Conservation (phyloP, 176 grass and related monocot genomes). For the Carex kokanica region DNA sequence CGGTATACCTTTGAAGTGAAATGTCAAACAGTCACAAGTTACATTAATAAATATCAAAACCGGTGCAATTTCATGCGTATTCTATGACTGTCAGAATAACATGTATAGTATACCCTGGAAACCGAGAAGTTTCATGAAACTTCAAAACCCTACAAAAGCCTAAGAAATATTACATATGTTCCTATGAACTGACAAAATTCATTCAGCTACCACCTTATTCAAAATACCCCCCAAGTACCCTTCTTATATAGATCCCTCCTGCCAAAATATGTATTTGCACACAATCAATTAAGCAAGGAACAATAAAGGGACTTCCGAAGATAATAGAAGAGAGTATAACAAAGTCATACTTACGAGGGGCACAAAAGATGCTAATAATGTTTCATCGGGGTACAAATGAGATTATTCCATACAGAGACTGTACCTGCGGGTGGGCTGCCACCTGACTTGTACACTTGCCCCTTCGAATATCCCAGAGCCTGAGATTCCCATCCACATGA, state of each 20-base stretch:
- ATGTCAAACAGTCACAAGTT: neutral
- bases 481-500: constrained; percentile 88
- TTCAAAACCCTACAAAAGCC: neutral
- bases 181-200: neutral
- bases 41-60: neutral
- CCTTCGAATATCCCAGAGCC: constrained; percentile 63
- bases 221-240: neutral
- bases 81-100: neutral
- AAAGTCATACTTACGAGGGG: neutral
- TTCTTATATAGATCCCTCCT: neutral
- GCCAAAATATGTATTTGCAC: neutral
- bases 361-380: neutral
- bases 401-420: neutral
- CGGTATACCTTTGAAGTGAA: neutral
- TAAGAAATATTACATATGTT: neutral
- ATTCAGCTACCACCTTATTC: neutral
- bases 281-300: neutral
- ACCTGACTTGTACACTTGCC: constrained; percentile 66
- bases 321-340: neutral
- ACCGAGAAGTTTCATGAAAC: neutral
- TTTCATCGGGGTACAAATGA: neutral
- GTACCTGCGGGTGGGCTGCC: constrained; percentile 52
- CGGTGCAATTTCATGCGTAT: neutral
- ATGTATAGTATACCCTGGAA: neutral
- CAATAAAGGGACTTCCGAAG: neutral